A percentile compares a stretch with the other conserved stretches of the same genome.
Evolutionary conservation across 768 basidiomycete genomes (phyloP).

Genomic region (Pleurotus pulmonarius): DNA sequence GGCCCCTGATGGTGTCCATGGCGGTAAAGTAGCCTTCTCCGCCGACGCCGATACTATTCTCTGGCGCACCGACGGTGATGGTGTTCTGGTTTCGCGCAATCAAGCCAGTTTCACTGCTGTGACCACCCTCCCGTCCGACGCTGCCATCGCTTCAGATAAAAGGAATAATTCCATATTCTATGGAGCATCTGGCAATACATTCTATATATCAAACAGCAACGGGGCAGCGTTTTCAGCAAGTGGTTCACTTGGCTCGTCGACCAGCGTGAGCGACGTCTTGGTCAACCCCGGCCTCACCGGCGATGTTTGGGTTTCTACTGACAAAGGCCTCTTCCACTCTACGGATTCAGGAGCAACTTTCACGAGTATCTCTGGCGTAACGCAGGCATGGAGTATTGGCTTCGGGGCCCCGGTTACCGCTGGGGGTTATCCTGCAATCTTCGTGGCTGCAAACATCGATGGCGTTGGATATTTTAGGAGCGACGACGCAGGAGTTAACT

Average conservation of each 20-base stretch:
- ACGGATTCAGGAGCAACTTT: constrained; percentile 48
- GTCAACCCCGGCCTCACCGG: constrained; percentile 52
- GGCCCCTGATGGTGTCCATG: constrained; percentile 42
- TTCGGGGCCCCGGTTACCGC: constrained; percentile 48
- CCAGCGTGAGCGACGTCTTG: constrained; percentile 45
- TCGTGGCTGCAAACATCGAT: constrained; percentile 48
- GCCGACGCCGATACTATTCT: constrained; percentile 55
- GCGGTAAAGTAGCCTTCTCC: constrained; percentile 26
- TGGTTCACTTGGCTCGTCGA: constrained; percentile 44
- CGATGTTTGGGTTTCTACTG: constrained; percentile 64
- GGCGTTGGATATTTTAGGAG: constrained; percentile 52
- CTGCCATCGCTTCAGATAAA: constrained; percentile 63
- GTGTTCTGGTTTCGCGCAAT: constrained; percentile 50
- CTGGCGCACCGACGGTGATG: constrained; percentile 46
- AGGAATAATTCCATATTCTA: constrained; percentile 54
- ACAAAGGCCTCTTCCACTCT: constrained; percentile 54
- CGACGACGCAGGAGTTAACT: constrained; percentile 51
- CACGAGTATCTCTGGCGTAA: constrained; percentile 40
- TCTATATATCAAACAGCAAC: constrained; percentile 56
- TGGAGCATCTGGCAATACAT: constrained; percentile 50
- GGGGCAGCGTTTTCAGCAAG: constrained; percentile 46
- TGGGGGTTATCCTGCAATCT: constrained; percentile 53
- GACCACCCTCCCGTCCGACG: constrained; percentile 43
- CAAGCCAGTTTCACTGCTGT: constrained; percentile 46
- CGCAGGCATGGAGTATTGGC: constrained; percentile 53